These are phyloP conservation scores for Tripterygium wilfordii DNA, from an alignment of 177 flowering plant species.

Conservation along the genomic window DNA sequence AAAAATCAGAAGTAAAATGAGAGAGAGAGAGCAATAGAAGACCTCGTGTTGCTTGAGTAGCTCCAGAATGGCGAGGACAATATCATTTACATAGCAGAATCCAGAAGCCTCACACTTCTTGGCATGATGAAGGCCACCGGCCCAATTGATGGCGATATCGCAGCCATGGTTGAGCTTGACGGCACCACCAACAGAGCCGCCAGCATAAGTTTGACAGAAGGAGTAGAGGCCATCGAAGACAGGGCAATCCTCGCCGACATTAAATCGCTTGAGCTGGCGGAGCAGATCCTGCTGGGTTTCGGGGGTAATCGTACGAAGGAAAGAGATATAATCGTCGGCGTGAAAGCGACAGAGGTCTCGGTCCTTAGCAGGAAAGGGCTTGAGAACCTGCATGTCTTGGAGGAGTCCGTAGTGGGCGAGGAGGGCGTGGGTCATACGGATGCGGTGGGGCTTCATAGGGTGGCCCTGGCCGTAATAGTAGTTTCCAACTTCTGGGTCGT, in stretches of 20 bases:
- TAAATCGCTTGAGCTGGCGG: conserved; percentile 39
- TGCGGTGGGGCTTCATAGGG: conserved; percentile 47
- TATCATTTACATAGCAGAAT: conserved; percentile 47
- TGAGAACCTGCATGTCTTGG: conserved; percentile 39
- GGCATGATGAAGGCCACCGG: conserved; percentile 50
- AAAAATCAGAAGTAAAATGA: no score
- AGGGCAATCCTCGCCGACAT: conserved; percentile 50
- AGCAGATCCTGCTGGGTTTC: conserved; percentile 43
- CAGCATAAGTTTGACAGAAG: conserved; percentile 49
- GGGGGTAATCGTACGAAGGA: conserved; percentile 35
- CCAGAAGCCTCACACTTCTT: conserved; percentile 51
- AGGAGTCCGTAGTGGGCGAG: conserved; percentile 42
- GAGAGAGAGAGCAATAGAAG: background rate
- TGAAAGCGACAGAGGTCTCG: conserved; percentile 49
- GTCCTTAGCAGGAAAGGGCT: conserved; percentile 37
- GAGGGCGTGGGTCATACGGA: conserved; percentile 45
- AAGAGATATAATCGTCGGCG: conserved; percentile 38
- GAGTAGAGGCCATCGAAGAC: conserved; percentile 47
- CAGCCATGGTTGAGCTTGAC: conserved; percentile 38
- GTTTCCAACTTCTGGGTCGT: conserved; percentile 45
- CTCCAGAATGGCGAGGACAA: conserved; percentile 40
- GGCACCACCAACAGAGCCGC: conserved; percentile 48
- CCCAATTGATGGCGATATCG: conserved; percentile 46
- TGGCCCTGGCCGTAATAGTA: conserved; percentile 48
- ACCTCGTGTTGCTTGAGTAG: conserved; percentile 44